Evolutionary conservation across 176 grass and related monocot species (phyloP), one percentile per base, ranked within the genome.

Genomic region (Rhynchospora pubera): DNA sequence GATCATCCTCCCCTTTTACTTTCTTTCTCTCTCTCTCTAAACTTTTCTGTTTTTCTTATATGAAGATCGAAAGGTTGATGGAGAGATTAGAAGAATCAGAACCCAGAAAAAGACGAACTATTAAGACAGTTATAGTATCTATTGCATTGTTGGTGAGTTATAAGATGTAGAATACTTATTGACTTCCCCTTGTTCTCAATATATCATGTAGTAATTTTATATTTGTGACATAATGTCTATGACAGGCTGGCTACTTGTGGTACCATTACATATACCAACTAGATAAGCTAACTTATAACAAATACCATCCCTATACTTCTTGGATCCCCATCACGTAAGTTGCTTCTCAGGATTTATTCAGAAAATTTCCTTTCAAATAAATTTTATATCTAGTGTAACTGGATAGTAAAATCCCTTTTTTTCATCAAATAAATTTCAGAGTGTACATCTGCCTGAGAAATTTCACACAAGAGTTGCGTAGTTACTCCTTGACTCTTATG

Each of bases 311-410:
- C 65, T 87, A 87, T 57, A 87, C 86, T 70, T 87, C 86, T 53
- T 87, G 86, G 86, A 87, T 87, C 30, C 86, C 86, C 86, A 87
- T 87, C 57, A 87, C 86, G 86, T 87, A 56, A 7, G 85, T 71
- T 57, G 15, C 13, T 78, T 53, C 46, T 57, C 16, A 46, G 57
- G 15, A 76, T 19, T 77, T 52, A 26, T 48, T 50, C 73, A 15
- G 81, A 24, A 69, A 48, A 59, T 61, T 12, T 32, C 74, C 8
- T 66, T 66, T n/a, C n/a, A n/a, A n/a, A n/a, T n/a, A n/a, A n/a
- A n/a, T n/a, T n/a, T n/a, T n/a, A n/a, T n/a, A n/a, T n/a, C n/a
- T n/a, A 10, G 6, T 30, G 9, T 39, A 72, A 28, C 59, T 68
- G 83, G 6, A 67, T 43, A 72, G 9, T 82, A 12, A 63, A 39